A percentile compares a stretch with the other conserved stretches of the same genome.
phyloP scores from a whole-genome alignment of 257 asterid genomes.

The Plectranthus barbatus region DNA sequence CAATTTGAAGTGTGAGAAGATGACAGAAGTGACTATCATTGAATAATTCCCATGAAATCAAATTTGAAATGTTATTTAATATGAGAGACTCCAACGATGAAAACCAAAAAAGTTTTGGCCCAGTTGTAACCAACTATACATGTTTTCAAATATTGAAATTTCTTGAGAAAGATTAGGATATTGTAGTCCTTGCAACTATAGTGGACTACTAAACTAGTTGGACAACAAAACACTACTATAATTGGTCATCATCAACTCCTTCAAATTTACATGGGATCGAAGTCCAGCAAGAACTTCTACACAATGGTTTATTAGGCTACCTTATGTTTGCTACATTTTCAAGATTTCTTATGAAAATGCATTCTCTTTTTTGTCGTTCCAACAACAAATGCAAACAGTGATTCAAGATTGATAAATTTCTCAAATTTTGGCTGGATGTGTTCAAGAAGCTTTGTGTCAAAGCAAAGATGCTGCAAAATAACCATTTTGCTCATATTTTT shows the following conservation, averaged over 20 bases:
- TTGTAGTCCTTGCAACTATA: slow-evolving; percentile 14
- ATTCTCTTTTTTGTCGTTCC: slow-evolving; percentile 21
- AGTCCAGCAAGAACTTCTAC: slow-evolving; percentile 30
- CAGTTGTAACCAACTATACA: slow-evolving; percentile 6
- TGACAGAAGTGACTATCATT: slow-evolving; percentile 11
- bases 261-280: slow-evolving; percentile 29
- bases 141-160: slow-evolving; percentile 24
- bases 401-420: slow-evolving; percentile 23
- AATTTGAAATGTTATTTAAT: slow-evolving; percentile 17
- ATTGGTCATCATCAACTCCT: slow-evolving; percentile 24
- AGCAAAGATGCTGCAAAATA: slow-evolving; percentile 19
- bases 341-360: slow-evolving; percentile 23
- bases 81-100: slow-evolving; percentile 21
- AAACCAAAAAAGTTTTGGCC: slow-evolving; percentile 17
- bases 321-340: slow-evolving; percentile 21
- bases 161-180: slow-evolving; percentile 24
- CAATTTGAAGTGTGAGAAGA: slow-evolving; percentile 18
- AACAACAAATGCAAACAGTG: slow-evolving; percentile 20
- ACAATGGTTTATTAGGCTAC: background rate
- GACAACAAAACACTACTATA: slow-evolving; percentile 24
- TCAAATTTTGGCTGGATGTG: slow-evolving; percentile 24
- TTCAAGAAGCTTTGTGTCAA: slow-evolving; percentile 8
- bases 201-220: slow-evolving; percentile 19
- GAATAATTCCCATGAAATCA: slow-evolving; percentile 14
- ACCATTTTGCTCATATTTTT: slow-evolving; percentile 21